Evolutionary conservation across 1,284 basidiomycete species (phyloP).

Genomic region (Albatrellus sp.): DNA sequence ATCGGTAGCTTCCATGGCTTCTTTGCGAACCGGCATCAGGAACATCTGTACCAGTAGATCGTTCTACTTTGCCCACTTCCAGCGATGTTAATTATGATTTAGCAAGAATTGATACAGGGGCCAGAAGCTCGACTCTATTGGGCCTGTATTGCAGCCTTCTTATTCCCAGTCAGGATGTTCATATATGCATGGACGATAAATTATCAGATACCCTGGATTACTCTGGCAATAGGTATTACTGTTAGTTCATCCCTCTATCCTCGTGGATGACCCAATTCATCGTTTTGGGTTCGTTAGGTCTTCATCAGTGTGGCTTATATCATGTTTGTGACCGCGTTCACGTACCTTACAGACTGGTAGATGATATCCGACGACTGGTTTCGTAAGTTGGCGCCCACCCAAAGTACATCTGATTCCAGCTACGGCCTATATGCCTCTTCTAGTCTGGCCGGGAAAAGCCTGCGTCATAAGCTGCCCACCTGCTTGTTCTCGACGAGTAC

Average conservation of each 20-base stretch:
- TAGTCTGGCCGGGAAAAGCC: slow-evolving; percentile 66
- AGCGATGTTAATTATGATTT: slow-evolving; percentile 6
- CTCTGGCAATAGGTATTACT: slow-evolving; percentile 38
- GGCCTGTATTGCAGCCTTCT: slow-evolving; percentile 52
- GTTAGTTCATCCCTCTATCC: slow-evolving; percentile 25
- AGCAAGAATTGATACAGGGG: slow-evolving; percentile 43
- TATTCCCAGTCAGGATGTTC: slow-evolving; percentile 55
- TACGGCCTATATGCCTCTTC: slow-evolving; percentile 68
- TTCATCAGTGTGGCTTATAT: slow-evolving; percentile 42
- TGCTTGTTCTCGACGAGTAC: background rate
- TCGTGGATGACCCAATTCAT: no score
- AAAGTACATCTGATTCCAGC: slow-evolving; percentile 18
- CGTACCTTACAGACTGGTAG: slow-evolving; percentile 65
- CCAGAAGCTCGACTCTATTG: slow-evolving; percentile 66
- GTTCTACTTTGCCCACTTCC: background rate
- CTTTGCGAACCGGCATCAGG: slow-evolving; percentile 47
- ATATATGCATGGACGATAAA: slow-evolving; percentile 54
- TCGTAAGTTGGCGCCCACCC: no score
- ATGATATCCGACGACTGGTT: slow-evolving; percentile 12
- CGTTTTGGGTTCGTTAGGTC: slow-evolving; percentile 11
- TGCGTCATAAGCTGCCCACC: slow-evolving; percentile 37
- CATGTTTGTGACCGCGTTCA: slow-evolving; percentile 56
- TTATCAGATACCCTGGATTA: slow-evolving; percentile 41
- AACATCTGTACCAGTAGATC: slow-evolving; percentile 44
- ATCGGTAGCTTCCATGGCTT: slow-evolving; percentile 53